Base-by-base conservation (phyloP, 192 early-diverging fungal genomes). In the Entomortierella parvispora region DNA sequence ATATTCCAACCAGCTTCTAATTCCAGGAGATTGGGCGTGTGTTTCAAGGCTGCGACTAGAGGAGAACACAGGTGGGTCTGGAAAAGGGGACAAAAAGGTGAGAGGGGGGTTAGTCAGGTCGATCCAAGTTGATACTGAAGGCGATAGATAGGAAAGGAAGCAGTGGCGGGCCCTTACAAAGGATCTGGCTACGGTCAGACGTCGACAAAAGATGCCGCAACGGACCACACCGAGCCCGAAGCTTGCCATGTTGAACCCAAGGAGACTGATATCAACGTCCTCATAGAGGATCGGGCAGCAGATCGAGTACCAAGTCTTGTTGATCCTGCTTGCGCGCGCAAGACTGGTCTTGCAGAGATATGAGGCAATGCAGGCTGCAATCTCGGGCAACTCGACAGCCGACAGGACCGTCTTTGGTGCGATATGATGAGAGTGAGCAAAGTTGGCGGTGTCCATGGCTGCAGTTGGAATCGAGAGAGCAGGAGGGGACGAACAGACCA, bases 1-100 rank as follows among this genome's bases (percentile, higher is more conserved):
- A 58, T 59, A 54, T 65, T 72, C 70, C 70, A 72, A 18, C 55
- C 28, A 12, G 70, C 70, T 5, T 72, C 62, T 4, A 72, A 48
- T 10, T 72, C 54, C 4, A 58, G 6, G 1, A 72, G 62, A 45
- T 72, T 72, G 32, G 70, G 70, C 46, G 37, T 65, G 46, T 34
- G 44, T 1, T 34, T 33, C 25, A 72, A 20, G 15, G 56, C 20
- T 2, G 28, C 40, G 1, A 57, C 48, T 29, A 72, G 63, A 18
- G 62, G 46, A 3, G 54, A 49, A 28, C 62, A 72, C 70, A 61
- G 65, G 40, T 72, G 61, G 49, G 63, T 72, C 70, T 72, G 29
- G 20, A 8, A 34, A 9, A 22, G 12, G 2, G 31, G 23, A 10
- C 49, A 51, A 51, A 51, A 17, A 22, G 12, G 44, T 45, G 44